phyloP scores from a whole-genome alignment of 208 protist species.

The Vickermania ingenoplastis region DNA sequence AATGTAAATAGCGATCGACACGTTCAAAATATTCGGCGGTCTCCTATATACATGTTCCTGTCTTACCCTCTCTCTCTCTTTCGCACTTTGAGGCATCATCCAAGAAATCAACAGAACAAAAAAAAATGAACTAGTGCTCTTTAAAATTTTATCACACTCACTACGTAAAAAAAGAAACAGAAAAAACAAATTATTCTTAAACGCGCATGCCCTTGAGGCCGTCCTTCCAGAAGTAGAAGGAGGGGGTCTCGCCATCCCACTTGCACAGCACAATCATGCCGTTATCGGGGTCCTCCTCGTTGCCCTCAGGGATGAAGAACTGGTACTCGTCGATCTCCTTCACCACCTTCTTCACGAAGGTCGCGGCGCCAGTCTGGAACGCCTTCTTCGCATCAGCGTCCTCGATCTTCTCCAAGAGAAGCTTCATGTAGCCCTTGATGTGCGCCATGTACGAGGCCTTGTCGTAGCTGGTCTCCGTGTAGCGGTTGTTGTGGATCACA shows the following conservation, averaged over 20 bases:
- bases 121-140: conserved; percentile 1
- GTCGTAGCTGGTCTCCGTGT: conserved; percentile 89
- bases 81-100: not conserved
- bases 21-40: not conserved
- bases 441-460: conserved; percentile 89
- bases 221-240: conserved; percentile 89
- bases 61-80: too few relatives aligned
- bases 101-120: not conserved
- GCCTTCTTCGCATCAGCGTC: conserved; percentile 73
- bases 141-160: not conserved
- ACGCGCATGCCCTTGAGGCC: conserved; percentile 80
- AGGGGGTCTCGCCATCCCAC: conserved; percentile 79
- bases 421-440: conserved; percentile 90
- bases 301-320: conserved; percentile 89
- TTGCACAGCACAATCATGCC: conserved; percentile 86
- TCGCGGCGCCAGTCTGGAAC: conserved; percentile 78
- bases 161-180: not conserved
- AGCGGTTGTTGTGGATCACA: conserved; percentile 86
- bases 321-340: conserved; percentile 90
- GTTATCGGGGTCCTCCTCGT: conserved; percentile 84
- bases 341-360: conserved; percentile 88
- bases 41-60: not conserved
- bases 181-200: conserved; percentile 13
- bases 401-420: conserved; percentile 77
- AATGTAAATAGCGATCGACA: too few relatives aligned